Evolutionary conservation across 345 rosid species (phyloP).

Genomic region (Erysimum cheiranthoides): DNA sequence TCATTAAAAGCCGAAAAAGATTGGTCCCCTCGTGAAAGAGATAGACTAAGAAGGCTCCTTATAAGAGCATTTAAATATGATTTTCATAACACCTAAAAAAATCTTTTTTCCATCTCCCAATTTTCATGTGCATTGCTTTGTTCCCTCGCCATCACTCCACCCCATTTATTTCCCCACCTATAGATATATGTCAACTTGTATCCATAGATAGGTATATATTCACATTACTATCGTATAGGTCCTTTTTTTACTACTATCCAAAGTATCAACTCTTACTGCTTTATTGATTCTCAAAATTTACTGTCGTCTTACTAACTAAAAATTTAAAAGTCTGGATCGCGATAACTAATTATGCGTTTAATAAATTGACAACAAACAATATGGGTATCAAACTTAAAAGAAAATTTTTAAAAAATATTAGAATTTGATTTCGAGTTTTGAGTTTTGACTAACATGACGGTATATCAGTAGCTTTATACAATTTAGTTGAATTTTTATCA

Average conservation of each 20-base stretch:
- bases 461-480: not conserved
- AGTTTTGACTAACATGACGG: not conserved
- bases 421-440: not conserved
- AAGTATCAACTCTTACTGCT: slow-evolving; percentile 1
- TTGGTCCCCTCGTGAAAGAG: slow-evolving; percentile 44
- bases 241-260: slow-evolving; percentile 28
- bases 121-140: slow-evolving; percentile 47
- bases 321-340: too few species aligned
- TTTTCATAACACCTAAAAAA: slow-evolving; percentile 34
- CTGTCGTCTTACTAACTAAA: not conserved
- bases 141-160: slow-evolving; percentile 49
- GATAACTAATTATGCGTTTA: not conserved
- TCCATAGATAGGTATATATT: not conserved
- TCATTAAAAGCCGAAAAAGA: slow-evolving; percentile 35
- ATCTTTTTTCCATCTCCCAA: slow-evolving; percentile 23
- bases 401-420: too few species aligned
- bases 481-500: not conserved
- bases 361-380: not conserved
- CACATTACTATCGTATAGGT: slow-evolving; percentile 25
- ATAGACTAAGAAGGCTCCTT: slow-evolving; percentile 32
- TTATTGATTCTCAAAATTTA: not conserved
- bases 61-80: slow-evolving; percentile 37
- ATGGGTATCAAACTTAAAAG: not conserved
- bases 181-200: slow-evolving; percentile 31
- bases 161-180: slow-evolving; percentile 43